Conservation (phyloP, 148 eudicot genomes). For the Fagopyrum homotropicum region DNA sequence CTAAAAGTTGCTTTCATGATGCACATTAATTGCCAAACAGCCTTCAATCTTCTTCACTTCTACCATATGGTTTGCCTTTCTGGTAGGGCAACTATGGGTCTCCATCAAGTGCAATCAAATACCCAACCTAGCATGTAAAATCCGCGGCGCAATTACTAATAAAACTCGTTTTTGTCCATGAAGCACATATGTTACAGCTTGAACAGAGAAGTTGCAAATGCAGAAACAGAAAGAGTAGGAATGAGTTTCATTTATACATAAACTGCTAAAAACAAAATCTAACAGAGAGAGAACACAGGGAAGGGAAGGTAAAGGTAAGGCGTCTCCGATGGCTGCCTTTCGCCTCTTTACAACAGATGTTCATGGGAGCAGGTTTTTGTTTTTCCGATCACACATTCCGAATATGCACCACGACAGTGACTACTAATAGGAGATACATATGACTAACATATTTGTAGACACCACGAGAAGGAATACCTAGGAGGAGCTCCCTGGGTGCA, state of each 20-base stretch:
- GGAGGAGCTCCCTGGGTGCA: background rate
- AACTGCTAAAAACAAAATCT: background rate
- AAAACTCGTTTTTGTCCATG: background rate
- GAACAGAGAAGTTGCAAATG: background rate
- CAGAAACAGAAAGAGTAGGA: background rate
- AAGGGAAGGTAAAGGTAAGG: background rate
- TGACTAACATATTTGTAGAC: background rate
- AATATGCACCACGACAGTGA: background rate
- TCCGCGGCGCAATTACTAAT: background rate
- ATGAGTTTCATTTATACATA: background rate
- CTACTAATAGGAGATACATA: background rate
- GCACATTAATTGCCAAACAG: background rate
- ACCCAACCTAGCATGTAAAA: background rate
- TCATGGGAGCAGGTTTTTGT: background rate
- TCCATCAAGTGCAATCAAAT: background rate
- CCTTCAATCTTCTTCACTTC: background rate
- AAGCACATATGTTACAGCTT: background rate
- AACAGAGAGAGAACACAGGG: background rate
- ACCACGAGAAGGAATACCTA: background rate
- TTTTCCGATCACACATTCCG: slow-evolving; percentile 7
- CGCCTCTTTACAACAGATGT: background rate
- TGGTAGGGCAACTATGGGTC: background rate
- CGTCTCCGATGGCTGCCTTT: background rate
- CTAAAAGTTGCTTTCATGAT: background rate
- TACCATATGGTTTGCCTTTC: background rate